These are phyloP conservation scores for Magnaporthales sp. DNA, from an alignment of 2,329 filamentous ascomycete species.

Conservation along the genomic window DNA sequence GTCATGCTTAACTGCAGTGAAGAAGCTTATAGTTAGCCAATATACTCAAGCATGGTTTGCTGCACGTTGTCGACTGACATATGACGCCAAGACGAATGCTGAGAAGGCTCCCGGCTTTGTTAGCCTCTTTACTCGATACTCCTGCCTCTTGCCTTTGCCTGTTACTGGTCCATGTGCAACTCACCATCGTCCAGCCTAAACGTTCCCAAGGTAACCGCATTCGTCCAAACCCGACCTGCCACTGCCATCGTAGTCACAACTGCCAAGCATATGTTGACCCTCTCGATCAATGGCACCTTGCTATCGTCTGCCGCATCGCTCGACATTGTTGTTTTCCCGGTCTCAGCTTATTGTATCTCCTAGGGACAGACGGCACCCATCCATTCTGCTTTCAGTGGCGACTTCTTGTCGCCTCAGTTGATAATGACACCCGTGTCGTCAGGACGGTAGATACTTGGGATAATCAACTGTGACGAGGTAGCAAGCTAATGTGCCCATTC, in stretches of 20 bases:
- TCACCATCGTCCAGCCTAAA: slow-evolving; percentile 3
- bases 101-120: background rate
- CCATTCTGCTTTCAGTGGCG: background rate
- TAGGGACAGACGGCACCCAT: background rate
- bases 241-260: background rate
- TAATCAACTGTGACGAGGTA: background rate
- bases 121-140: background rate
- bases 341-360: background rate
- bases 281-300: background rate
- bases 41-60: background rate
- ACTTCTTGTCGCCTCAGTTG: background rate
- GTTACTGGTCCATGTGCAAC: background rate
- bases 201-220: background rate
- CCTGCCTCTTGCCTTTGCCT: background rate
- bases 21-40: background rate
- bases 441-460: background rate
- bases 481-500: background rate
- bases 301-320: background rate
- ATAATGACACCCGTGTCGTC: background rate
- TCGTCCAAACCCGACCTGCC: background rate
- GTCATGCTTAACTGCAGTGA: background rate
- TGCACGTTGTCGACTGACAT: background rate
- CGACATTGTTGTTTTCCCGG: background rate
- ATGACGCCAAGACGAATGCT: background rate
- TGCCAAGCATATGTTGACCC: background rate